phyloP scores from a whole-genome alignment of 257 asterid genomes.

The Solanum ossicruentum region DNA sequence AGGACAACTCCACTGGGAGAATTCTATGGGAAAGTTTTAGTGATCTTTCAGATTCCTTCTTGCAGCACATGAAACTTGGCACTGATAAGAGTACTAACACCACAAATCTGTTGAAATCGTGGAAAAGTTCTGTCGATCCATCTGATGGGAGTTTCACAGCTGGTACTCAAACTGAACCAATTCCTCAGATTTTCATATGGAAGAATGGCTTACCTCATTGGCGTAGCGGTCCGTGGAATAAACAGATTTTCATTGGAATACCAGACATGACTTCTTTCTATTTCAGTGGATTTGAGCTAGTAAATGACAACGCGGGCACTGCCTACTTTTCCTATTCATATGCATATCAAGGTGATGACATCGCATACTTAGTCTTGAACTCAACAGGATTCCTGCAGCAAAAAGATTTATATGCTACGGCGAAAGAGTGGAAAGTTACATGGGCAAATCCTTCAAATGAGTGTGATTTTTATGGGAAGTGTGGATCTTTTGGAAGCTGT shows the following conservation, averaged over 20 bases:
- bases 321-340: not conserved
- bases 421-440: slow-evolving; percentile 2
- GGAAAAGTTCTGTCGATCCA: slow-evolving; percentile 33
- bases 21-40: slow-evolving; percentile 40
- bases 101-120: slow-evolving; percentile 15
- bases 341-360: not conserved
- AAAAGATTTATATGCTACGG: slow-evolving; percentile 4
- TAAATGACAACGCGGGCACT: not conserved
- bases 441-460: slow-evolving; percentile 4
- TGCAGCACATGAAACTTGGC: slow-evolving; percentile 27
- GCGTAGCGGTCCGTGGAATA: slow-evolving; percentile 40
- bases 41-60: slow-evolving; percentile 18
- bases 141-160: slow-evolving; percentile 25
- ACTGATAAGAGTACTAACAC: slow-evolving; percentile 10
- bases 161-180: slow-evolving; percentile 1
- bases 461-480: slow-evolving; percentile 22
- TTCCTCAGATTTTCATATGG: slow-evolving; percentile 27
- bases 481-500: slow-evolving; percentile 31
- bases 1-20: slow-evolving; percentile 7
- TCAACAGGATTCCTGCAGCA: slow-evolving; percentile 8
- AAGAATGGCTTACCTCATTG: slow-evolving; percentile 9
- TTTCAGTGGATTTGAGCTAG: not conserved
- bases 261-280: not conserved
- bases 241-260: slow-evolving; percentile 7
- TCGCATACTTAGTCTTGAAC: not conserved